These are phyloP conservation scores for Grammothele lineata DNA, from an alignment of 768 basidiomycete genomes.

Conservation along the genomic window DNA sequence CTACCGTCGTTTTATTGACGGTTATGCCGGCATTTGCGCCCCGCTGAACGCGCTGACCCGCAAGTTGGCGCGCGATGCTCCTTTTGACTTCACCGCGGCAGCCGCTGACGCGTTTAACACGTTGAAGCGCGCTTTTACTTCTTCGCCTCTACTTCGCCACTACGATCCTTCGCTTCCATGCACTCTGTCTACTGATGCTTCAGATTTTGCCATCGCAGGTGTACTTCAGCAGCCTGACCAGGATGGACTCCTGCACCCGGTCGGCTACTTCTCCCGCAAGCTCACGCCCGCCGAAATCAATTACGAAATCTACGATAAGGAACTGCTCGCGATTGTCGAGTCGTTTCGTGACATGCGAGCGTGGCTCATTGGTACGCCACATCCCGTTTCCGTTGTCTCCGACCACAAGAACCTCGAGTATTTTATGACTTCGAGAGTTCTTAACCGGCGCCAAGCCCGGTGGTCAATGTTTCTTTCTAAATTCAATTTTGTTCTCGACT, in stretches of 20 bases:
- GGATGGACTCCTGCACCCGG: constrained; percentile 28
- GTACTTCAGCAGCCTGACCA: constrained; percentile 12
- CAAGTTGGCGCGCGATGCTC: constrained; percentile 15
- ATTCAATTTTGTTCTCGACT: constrained; percentile 31
- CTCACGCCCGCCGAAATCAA: constrained; percentile 35
- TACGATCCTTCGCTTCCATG: constrained; percentile 15
- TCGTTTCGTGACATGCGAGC: constrained; percentile 30
- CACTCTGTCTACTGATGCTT: constrained; percentile 19
- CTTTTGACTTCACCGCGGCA: constrained; percentile 15
- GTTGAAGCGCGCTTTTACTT: constrained; percentile 22
- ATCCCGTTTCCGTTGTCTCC: constrained; percentile 22
- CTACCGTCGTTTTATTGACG: constrained; percentile 28
- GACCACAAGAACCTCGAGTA: constrained; percentile 37
- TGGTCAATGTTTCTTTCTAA: constrained; percentile 32
- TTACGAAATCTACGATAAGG: constrained; percentile 43
- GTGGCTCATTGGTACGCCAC: constrained; percentile 21
- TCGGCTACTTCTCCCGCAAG: constrained; percentile 35
- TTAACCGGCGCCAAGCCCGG: constrained; percentile 38
- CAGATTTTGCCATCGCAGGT: constrained; percentile 16
- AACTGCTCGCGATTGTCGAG: constrained; percentile 45
- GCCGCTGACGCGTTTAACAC: constrained; percentile 24
- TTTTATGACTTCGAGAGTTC: constrained; percentile 34
- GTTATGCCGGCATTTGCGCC: constrained; percentile 27
- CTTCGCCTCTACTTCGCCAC: constrained; percentile 18
- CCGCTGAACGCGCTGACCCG: constrained; percentile 20